Percentiles rank a stretch among this genome's conserved stretches.
Conservation (phyloP, 805 yeast species). For the Candida maris region DNA sequence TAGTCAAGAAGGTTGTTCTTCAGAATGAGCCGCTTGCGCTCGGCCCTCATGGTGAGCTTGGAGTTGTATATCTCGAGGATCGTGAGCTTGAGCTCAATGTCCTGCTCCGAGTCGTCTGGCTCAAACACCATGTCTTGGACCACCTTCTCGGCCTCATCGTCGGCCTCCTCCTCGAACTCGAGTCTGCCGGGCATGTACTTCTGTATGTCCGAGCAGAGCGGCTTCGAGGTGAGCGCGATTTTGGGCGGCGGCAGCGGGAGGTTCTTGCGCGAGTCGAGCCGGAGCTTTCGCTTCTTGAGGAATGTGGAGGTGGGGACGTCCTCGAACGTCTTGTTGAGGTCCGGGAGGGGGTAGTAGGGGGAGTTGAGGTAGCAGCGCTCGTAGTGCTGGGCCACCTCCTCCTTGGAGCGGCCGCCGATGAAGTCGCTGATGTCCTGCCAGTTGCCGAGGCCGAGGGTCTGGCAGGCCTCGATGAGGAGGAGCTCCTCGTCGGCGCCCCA, state of each 20-base stretch:
- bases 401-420: constrained; percentile 87
- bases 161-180: constrained; percentile 94
- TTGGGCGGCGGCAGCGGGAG: constrained; percentile 80
- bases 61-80: constrained; percentile 87
- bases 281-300: constrained; percentile 56
- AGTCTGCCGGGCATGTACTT: constrained; percentile 98
- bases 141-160: constrained; percentile 92
- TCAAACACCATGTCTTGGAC: constrained; percentile 96
- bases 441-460: constrained; percentile 87
- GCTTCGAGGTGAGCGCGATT: constrained; percentile 89
- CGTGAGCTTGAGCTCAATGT: constrained; percentile 84
- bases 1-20: constrained; percentile 80
- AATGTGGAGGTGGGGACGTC: constrained; percentile 65
- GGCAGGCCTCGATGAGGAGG: constrained; percentile 84
- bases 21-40: constrained; percentile 78
- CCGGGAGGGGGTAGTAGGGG: constrained; percentile 82
- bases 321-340: constrained; percentile 66
- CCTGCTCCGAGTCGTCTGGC: constrained; percentile 84
- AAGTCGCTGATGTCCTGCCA: constrained; percentile 99
- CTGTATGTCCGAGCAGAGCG: constrained; percentile 94
- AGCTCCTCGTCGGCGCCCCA: constrained; percentile 99
- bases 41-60: constrained; percentile 86
- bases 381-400: constrained; percentile 88
- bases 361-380: constrained; percentile 65
- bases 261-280: constrained; percentile 71